phyloP scores from a whole-genome alignment of 163 green algal genomes.

The Coccomyxa subellipsoidea region DNA sequence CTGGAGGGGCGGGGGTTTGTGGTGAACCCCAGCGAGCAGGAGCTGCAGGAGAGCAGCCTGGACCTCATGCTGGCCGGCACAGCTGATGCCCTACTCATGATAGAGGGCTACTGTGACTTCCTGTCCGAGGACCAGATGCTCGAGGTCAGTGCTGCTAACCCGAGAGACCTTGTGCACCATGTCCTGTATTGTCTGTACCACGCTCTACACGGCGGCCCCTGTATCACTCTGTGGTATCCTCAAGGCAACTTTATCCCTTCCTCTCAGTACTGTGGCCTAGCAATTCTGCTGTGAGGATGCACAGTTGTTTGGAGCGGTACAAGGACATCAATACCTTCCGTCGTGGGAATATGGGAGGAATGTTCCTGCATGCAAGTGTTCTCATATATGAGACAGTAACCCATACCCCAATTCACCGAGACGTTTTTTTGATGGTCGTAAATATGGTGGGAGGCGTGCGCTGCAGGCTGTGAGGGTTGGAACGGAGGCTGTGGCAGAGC shows the following conservation, averaged over 20 bases:
- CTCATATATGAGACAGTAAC: too few species aligned
- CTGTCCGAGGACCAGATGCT: conserved; percentile 87
- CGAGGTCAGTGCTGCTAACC: conserved; percentile 52
- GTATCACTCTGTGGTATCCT: too few species aligned
- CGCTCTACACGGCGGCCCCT: too few species aligned
- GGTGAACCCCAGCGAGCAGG: conserved; percentile 82
- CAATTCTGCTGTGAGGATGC: too few species aligned
- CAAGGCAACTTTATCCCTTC: too few species aligned
- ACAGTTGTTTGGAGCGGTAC: too few species aligned
- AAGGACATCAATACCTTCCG: too few species aligned
- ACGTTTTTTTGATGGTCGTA: too few species aligned
- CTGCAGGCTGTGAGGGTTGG: conserved; percentile 56
- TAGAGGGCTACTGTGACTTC: conserved; percentile 95
- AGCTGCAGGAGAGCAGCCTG: conserved; percentile 71
- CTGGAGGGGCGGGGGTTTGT: conserved; percentile 60
- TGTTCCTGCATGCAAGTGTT: too few species aligned
- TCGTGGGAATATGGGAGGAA: too few species aligned
- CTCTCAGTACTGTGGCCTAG: too few species aligned
- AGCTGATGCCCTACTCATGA: conserved; percentile 89
- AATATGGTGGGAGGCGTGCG: background rate
- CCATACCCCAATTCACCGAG: background rate
- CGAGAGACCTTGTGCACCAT: background rate
- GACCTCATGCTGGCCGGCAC: conserved; percentile 94
- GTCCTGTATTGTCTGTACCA: too few species aligned
- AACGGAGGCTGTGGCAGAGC: conserved; percentile 56